These are phyloP conservation scores for Mentha longifolia DNA, from an alignment of 257 asterid species.

Conservation along the genomic window DNA sequence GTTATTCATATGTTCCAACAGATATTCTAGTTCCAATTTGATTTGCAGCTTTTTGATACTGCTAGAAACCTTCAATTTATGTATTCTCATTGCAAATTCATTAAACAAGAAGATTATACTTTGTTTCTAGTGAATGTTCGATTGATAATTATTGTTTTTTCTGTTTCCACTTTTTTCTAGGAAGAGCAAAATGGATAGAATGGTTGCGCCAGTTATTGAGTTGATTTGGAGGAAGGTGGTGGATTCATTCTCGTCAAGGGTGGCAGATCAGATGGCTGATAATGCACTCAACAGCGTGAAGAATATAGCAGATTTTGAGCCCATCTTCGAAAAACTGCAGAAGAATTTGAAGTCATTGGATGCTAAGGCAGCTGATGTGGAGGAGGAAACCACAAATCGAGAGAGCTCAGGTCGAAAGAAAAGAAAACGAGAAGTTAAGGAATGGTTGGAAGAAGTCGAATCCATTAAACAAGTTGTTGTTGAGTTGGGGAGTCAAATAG, in stretches of 20 bases:
- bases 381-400: neutral
- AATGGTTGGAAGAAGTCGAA: neutral
- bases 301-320: neutral
- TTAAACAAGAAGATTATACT: no score
- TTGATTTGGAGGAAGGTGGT: neutral
- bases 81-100: no score
- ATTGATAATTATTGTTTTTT: no score
- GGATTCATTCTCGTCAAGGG: neutral
- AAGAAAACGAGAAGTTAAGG: constrained; percentile 15
- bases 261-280: neutral
- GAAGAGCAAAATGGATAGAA: neutral
- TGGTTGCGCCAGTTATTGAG: neutral
- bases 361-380: neutral
- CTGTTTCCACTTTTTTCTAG: no score
- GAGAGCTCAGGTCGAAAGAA: neutral
- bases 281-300: neutral
- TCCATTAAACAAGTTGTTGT: neutral
- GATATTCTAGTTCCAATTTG: no score
- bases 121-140: no score
- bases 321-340: neutral
- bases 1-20: no score
- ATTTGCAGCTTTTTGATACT: no score
- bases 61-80: no score
- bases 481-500: neutral
- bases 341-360: neutral